These are phyloP conservation scores for Dictyostelium purpureum DNA, from an alignment of 78 protist genomes.

Conservation along the genomic window DNA sequence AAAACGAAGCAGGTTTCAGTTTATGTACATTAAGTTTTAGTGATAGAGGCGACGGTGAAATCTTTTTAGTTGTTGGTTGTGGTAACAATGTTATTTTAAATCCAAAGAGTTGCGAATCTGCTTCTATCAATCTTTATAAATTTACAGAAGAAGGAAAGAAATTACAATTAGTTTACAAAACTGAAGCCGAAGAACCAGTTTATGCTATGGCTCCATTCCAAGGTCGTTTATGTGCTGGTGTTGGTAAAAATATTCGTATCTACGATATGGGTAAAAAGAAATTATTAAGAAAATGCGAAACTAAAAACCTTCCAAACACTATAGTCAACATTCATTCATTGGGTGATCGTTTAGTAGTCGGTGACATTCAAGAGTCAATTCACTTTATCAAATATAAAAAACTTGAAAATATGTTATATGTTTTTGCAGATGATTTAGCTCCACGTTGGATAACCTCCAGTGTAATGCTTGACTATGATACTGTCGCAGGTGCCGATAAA, in stretches of 20 bases:
- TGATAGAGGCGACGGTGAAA: slow-evolving; percentile 69
- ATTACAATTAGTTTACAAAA: slow-evolving; percentile 86
- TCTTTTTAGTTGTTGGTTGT: slow-evolving; percentile 91
- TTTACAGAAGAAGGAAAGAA: slow-evolving; percentile 52
- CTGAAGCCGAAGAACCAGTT: slow-evolving; percentile 93
- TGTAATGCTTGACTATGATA: slow-evolving; percentile 90
- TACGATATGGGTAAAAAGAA: slow-evolving; percentile 95
- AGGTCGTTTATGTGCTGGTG: slow-evolving; percentile 92
- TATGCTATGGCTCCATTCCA: slow-evolving; percentile 89
- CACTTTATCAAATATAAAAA: slow-evolving; percentile 84
- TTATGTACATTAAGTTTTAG: slow-evolving; percentile 42
- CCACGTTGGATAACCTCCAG: slow-evolving; percentile 92
- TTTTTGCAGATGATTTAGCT: slow-evolving; percentile 95
- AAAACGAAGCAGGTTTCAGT: slow-evolving; percentile 93
- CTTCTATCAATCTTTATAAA: slow-evolving; percentile 81
- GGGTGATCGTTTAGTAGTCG: slow-evolving; percentile 90
- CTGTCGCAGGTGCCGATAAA: slow-evolving; percentile 94
- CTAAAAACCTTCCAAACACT: slow-evolving; percentile 73
- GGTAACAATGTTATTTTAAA: slow-evolving; percentile 78
- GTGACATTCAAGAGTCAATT: slow-evolving; percentile 93
- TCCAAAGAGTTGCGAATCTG: slow-evolving; percentile 73
- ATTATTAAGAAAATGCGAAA: slow-evolving; percentile 95
- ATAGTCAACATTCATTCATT: slow-evolving; percentile 60
- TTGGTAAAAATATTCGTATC: slow-evolving; percentile 86
- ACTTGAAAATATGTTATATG: slow-evolving; percentile 79